phyloP scores from a whole-genome alignment of 2,329 filamentous ascomycete species.

The Hypoxylon sp. region DNA sequence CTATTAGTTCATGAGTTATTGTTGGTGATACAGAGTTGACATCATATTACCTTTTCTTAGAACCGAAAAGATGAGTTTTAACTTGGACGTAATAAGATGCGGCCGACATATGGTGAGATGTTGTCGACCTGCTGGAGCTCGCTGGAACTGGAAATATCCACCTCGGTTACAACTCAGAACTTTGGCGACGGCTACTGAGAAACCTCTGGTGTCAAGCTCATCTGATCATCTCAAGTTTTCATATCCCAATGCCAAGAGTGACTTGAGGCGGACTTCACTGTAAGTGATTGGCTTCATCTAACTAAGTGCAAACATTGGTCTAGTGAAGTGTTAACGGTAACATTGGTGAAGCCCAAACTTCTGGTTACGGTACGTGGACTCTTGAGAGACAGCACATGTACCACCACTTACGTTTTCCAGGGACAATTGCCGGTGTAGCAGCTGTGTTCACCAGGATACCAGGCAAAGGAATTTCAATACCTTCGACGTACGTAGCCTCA shows the following conservation, averaged over 20 bases:
- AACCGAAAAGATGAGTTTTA: constrained; percentile 31
- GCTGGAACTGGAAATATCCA: constrained; percentile 18
- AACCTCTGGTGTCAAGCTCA: constrained; percentile 37
- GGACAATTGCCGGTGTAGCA: constrained; percentile 79
- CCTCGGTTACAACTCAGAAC: constrained; percentile 27
- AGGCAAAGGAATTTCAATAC: constrained; percentile 78
- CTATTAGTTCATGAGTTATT: background rate
- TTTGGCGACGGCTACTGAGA: constrained; percentile 32
- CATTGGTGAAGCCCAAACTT: constrained; percentile 55
- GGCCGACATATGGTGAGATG: constrained; percentile 30
- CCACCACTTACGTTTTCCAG: constrained; percentile 53
- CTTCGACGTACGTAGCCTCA: constrained; percentile 67
- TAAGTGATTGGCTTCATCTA: constrained; percentile 36
- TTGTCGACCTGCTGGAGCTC: constrained; percentile 24
- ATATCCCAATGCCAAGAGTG: constrained; percentile 24
- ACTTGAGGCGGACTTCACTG: constrained; percentile 43
- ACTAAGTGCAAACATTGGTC: background rate
- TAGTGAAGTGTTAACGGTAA: constrained; percentile 30
- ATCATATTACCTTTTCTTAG: background rate
- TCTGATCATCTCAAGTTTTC: constrained; percentile 36
- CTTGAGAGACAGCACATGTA: background rate
- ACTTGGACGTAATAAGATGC: constrained; percentile 20
- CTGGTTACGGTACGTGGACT: constrained; percentile 56
- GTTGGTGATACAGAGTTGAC: background rate
- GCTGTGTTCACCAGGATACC: constrained; percentile 78